phyloP scores from a whole-genome alignment of 2,329 filamentous ascomycete species.

The Raffaelea albimanens region DNA sequence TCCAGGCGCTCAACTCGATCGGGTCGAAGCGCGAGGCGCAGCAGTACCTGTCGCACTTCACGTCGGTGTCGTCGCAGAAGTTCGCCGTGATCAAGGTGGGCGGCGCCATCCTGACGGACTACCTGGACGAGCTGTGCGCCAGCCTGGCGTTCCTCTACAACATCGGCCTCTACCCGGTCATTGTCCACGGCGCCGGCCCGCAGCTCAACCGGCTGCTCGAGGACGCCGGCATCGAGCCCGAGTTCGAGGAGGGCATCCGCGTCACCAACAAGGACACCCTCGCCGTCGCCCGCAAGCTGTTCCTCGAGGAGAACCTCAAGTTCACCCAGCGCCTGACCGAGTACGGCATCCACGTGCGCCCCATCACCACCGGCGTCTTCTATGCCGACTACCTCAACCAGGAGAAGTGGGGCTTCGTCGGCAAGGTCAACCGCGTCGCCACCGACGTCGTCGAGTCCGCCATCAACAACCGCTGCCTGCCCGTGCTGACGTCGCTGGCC shows the following conservation, averaged over 20 bases:
- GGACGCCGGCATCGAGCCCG: slow-evolving; percentile 83
- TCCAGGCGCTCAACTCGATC: slow-evolving; percentile 89
- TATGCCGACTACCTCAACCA: slow-evolving; percentile 91
- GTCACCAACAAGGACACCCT: slow-evolving; percentile 95
- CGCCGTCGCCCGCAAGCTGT: slow-evolving; percentile 80
- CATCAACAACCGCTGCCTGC: slow-evolving; percentile 83
- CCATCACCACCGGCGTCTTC: slow-evolving; percentile 84
- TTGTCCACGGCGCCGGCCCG: slow-evolving; percentile 90
- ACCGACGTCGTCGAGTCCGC: slow-evolving; percentile 83
- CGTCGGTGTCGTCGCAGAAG: slow-evolving; percentile 89
- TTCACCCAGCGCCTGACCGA: slow-evolving; percentile 82
- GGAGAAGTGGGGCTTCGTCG: slow-evolving; percentile 91
- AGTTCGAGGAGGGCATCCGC: slow-evolving; percentile 93
- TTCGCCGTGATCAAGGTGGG: slow-evolving; percentile 99
- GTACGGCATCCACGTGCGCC: slow-evolving; percentile 79
- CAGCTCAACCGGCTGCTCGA: slow-evolving; percentile 90
- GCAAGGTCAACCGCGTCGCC: slow-evolving; percentile 90
- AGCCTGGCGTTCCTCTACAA: slow-evolving; percentile 88
- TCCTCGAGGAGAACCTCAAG: slow-evolving; percentile 91
- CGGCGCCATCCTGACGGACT: slow-evolving; percentile 88
- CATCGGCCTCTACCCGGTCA: slow-evolving; percentile 88
- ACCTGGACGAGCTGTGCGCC: slow-evolving; percentile 82
- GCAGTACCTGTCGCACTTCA: slow-evolving; percentile 96
- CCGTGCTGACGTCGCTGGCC: slow-evolving; percentile 92
- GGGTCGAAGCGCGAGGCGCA: slow-evolving; percentile 93